A percentile compares a stretch with the other conserved stretches of the same genome.
Evolutionary conservation across 2,329 filamentous ascomycete species (phyloP).

Genomic region (Aspergillus proliferans): DNA sequence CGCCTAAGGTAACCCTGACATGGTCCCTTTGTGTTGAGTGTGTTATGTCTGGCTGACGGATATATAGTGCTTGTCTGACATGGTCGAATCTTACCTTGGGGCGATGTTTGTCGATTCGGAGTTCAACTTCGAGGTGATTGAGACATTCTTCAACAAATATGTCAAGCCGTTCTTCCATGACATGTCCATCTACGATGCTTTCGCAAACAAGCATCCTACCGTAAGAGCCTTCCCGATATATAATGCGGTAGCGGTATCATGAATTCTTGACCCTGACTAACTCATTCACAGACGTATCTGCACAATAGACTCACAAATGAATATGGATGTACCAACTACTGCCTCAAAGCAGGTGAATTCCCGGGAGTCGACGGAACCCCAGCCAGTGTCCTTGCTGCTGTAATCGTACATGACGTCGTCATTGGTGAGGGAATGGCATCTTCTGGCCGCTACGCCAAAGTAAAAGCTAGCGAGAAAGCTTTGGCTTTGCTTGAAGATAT

Average conservation of each 20-base stretch:
- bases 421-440: slow-evolving; percentile 56
- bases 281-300: slow-evolving; percentile 53
- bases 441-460: slow-evolving; percentile 67
- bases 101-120: slow-evolving; percentile 85
- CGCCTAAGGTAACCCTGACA: slow-evolving; percentile 34
- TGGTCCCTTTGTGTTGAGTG: neutral
- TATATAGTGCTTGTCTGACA: slow-evolving; percentile 64
- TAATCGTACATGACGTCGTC: slow-evolving; percentile 69
- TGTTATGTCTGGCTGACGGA: slow-evolving; percentile 1
- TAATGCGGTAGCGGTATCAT: neutral
- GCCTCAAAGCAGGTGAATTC: slow-evolving; percentile 42
- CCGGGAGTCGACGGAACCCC: slow-evolving; percentile 40
- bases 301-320: slow-evolving; percentile 57
- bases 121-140: slow-evolving; percentile 69
- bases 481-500: slow-evolving; percentile 44
- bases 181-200: slow-evolving; percentile 81
- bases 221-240: slow-evolving; percentile 25
- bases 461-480: slow-evolving; percentile 42
- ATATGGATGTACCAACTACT: slow-evolving; percentile 60
- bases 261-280: slow-evolving; percentile 1
- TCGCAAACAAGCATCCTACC: slow-evolving; percentile 78
- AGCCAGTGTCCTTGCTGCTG: slow-evolving; percentile 57
- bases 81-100: slow-evolving; percentile 82
- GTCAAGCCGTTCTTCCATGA: slow-evolving; percentile 75
- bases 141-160: slow-evolving; percentile 68